Base-by-base conservation (phyloP, 2,329 filamentous ascomycete genomes). In the Nigrospora osmanthi region DNA sequence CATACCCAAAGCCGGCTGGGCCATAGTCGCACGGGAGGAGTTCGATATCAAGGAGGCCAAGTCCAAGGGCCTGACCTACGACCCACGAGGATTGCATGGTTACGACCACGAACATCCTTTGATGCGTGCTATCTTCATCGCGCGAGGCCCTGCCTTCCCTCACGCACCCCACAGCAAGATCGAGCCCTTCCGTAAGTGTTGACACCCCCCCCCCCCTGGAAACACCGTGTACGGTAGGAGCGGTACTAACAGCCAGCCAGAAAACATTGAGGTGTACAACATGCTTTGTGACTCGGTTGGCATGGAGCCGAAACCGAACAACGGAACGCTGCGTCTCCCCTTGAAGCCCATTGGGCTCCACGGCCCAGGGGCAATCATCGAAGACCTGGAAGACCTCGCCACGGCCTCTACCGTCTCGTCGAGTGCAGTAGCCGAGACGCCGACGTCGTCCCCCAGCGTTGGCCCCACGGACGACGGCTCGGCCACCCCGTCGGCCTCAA, bases 251-350 rank as follows among this genome's bases (percentile, higher is more conserved):
- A 32, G 17, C 38, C 51, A 30, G 6, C 19, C 54, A 91, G 87
- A 96, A 78, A 97, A 97, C 52, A 90, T 81, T 47, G 87, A 96
- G 57, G 86, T 97, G 10, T 97, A 97, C 68, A 95, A 95, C 58
- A 87, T 97, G 50, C 67, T 97, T 38, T 96, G 91, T 61, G 90
- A 96, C 65, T 90, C 87, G 0, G 67, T 97, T 23, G 83, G 84
- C 12, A 69, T 97, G 46, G 63, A 60, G 3, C 87, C 89, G 0
- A 74, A 75, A 44, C 79, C 87, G 1, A 96, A 95, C 61, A 97
- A 97, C 58, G 91, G 91, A 41, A 95, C 89, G 0, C 68, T 96
- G 6, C 75, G 83, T 11, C 73, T 91, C 12, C 87, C 87, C 0
- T 66, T 91, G 19, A 74, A 73, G 47, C 71, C 82, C 0, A 59